Conservation (phyloP, 495 filamentous ascomycete species). For the Trichoderma asperelloides region DNA sequence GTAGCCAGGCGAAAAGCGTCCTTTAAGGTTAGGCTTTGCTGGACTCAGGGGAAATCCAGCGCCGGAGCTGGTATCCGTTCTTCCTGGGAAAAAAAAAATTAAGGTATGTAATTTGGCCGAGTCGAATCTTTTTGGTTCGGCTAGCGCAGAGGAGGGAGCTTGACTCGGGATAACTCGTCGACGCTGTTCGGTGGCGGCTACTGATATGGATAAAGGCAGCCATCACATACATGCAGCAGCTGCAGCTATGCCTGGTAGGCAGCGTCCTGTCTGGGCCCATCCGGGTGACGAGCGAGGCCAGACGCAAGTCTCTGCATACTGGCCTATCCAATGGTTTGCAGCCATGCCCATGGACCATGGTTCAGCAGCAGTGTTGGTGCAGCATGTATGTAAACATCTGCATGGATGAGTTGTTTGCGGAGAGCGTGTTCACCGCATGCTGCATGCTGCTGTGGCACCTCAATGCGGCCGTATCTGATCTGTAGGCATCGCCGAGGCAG, state of each 20-base stretch:
- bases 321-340: neutral
- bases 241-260: neutral
- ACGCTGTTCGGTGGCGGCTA: neutral
- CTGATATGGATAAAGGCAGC: neutral
- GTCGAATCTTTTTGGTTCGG: neutral
- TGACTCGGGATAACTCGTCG: neutral
- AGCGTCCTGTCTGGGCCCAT: neutral
- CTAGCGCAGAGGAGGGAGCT: neutral
- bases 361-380: neutral
- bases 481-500: no score
- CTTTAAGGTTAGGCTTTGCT: neutral
- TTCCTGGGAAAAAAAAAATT: neutral
- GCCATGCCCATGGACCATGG: neutral
- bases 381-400: neutral
- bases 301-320: neutral
- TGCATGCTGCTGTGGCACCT: neutral
- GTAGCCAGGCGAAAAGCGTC: neutral
- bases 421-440: neutral
- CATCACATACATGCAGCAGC: neutral
- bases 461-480: no score
- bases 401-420: slow-evolving; percentile 2
- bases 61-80: neutral
- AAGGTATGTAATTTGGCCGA: neutral
- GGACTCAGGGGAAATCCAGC: neutral
- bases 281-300: neutral